A percentile compares a stretch with the other conserved stretches of the same genome.
Conservation (phyloP, 2,329 filamentous ascomycete species). For the Lasiodiplodia gonubiensis region DNA sequence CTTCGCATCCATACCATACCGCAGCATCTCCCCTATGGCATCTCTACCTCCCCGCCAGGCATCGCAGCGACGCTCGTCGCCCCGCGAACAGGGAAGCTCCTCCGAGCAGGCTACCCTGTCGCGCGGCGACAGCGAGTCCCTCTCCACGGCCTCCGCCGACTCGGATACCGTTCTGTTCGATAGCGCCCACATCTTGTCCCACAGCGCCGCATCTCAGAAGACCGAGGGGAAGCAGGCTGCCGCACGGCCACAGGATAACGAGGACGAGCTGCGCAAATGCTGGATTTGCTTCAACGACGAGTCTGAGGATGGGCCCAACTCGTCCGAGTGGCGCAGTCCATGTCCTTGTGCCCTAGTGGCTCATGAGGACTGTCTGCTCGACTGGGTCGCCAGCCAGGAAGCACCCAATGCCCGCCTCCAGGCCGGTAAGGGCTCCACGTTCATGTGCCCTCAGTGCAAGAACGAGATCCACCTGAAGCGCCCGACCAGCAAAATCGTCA, state of each 20-base stretch:
- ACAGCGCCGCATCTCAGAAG: conserved; percentile 4
- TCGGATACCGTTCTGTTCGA: conserved; percentile 55
- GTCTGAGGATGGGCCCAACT: conserved; percentile 66
- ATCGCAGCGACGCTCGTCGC: conserved; percentile 42
- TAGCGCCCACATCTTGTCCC: conserved; percentile 31
- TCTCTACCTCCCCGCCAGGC: conserved; percentile 48
- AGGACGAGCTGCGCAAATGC: conserved; percentile 59
- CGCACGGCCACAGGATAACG: conserved; percentile 32
- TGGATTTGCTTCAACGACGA: conserved; percentile 74
- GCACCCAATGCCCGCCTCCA: conserved; percentile 59
- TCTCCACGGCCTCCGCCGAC: conserved; percentile 51
- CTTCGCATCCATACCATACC: background rate
- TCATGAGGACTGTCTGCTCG: conserved; percentile 86
- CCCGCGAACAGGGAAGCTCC: conserved; percentile 32
- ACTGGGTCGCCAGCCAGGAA: conserved; percentile 93
- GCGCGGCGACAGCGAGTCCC: conserved; percentile 41
- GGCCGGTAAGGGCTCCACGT: conserved; percentile 56
- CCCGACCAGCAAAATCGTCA: conserved; percentile 74
- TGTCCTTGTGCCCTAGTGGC: conserved; percentile 90
- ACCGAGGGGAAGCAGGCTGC: conserved; percentile 27
- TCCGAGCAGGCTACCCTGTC: conserved; percentile 30
- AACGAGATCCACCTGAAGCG: conserved; percentile 76
- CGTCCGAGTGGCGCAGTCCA: conserved; percentile 78
- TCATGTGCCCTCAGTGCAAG: conserved; percentile 91
- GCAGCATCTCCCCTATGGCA: conserved; percentile 43